Base-by-base conservation (phyloP, 1,139 yeast genomes). In the Nadsonia commutata region DNA sequence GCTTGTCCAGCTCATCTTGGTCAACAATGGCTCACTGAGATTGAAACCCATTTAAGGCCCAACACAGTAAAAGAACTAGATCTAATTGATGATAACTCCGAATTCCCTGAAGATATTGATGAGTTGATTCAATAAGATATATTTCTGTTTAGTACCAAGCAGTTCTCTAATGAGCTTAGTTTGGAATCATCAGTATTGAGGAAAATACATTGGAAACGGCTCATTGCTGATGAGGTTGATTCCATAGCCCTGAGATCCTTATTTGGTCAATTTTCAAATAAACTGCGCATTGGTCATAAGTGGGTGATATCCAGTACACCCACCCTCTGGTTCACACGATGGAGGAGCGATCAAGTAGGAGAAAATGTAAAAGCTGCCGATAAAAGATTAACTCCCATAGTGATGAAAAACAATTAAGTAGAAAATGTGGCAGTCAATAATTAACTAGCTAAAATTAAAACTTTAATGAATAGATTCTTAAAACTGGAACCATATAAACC, bases 241-340 rank as follows among this genome's bases (percentile, higher is more conserved):
- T 68, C 77, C 22, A 68, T 78, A 70, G 68, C 3, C 69, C 66
- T 42, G 58, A 67, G 2, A 68, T 81, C 2, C 63, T 71, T 45
- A 66, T 73, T 1, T 75, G 76, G 21, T 55, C 60, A 2, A 54
- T 27, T 74, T 37, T 76, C 81, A 31, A 66, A 64, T 37, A 37
- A 62, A 18, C 55, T 80, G 43, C 59, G 62, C 45, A 71, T 74
- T 9, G 86, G 79, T 53, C 63, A 84, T 42, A 66, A 73, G 48
- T 80, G 86, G 88, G 78, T 78, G 0, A 82, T 80, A 1, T 74
- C 82, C 0, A 86, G 88, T 27, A 80, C 86, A 0, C 86, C 86
- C 2, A 78, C 85, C 0, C 70, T 81, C 0, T 86, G 86, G 0
- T 60, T 79, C 46, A 78, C 84, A 0, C 70, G 70, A 40, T 56